Base-by-base conservation (phyloP, 768 basidiomycete genomes). In the Leccinum obscurum region DNA sequence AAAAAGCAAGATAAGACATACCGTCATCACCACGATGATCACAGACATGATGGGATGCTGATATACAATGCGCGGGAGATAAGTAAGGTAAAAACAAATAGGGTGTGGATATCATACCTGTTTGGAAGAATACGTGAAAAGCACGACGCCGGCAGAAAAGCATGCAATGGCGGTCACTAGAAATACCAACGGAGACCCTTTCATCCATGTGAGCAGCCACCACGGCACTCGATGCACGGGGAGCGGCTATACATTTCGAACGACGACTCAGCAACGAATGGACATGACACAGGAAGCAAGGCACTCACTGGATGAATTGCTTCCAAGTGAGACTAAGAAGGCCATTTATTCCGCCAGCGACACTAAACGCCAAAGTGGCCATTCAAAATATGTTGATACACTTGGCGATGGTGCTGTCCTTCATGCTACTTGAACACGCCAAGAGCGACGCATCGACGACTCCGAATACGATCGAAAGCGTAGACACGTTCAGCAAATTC, bases 161-260 rank as follows among this genome's bases (percentile, higher is more conserved):
- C 87, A 88, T 11, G 87, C 88, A 26, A 92, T 90, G 26, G 91
- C 90, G 63, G 90, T 79, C 48, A 92, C 89, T 54, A 93, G 83
- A 74, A 92, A 91, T 57, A 92, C 87, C 35, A 93, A 79, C 9
- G 91, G 90, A 1, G 89, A 90, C 14, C 89, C 80, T 69, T 91
- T 92, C 76, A 92, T 91, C 89, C 89, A 93, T 64, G 89, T 87
- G 22, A 82, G 68, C 15, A 83, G 72, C 82, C 82, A 83, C 82
- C 81, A 82, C 6, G 81, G 82, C 13, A 83, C 81, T 34, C 80
- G 77, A 57, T 83, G 78, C 20, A 78, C 70, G 24, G 81, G 2
- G 82, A 83, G 37, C 81, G 83, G 63, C 81, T 65, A 35, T 44
- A 41, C 14, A 9, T 24, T 46, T 8, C 51, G 49, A 51, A 26